Evolutionary conservation across 2,329 filamentous ascomycete species (phyloP), one percentile per base, ranked within the genome.

Genomic region (Verticillium longisporum): DNA sequence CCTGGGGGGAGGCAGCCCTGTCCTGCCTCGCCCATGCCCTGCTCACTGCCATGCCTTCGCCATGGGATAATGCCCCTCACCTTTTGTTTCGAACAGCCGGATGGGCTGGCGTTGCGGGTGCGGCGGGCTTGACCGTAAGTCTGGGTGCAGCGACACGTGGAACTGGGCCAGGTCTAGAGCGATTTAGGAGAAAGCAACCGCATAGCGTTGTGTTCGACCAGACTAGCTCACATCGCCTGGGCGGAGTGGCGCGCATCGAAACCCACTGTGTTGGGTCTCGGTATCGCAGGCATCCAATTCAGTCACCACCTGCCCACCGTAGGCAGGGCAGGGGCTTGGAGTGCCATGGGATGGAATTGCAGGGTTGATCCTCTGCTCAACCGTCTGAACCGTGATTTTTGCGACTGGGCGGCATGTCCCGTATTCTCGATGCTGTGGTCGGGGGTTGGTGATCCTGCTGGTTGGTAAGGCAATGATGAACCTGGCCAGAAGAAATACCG

Each of bases 231-330:
- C 32, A 32, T 61, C 57, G 57, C 32, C 33, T 34, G 38, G 41
- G 61, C 61, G 59, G 61, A 55, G 59, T 64, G 62, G 62, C 62
- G 62, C 56, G 53, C 41, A 32, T 60, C 59, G 59, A 61, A 64
- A 60, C 57, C 62, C 62, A 57, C 61, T 37, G 58, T 57, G 59
- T 56, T 57, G 62, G 62, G 62, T 61, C 57, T 37, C 11, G 13
- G 41, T 26, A 50, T 50, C 41, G 1, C 34, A 36, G 34, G 34
- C 34, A 36, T 13, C 34, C 26, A 26, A 26, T 26, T 26, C 26
- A 26, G 26, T 26, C 26, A 26, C 26, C 26, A 26, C 26, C 26
- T 26, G 3, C 26, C 26, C 3, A 26, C 26, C 26, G 38, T n/a
- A 10, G n/a, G 6, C 41, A 50, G 41, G 41, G 41, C n/a, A 10